Evolutionary conservation across 805 yeast species (phyloP).

Genomic region (Cyberlindnera americana): DNA sequence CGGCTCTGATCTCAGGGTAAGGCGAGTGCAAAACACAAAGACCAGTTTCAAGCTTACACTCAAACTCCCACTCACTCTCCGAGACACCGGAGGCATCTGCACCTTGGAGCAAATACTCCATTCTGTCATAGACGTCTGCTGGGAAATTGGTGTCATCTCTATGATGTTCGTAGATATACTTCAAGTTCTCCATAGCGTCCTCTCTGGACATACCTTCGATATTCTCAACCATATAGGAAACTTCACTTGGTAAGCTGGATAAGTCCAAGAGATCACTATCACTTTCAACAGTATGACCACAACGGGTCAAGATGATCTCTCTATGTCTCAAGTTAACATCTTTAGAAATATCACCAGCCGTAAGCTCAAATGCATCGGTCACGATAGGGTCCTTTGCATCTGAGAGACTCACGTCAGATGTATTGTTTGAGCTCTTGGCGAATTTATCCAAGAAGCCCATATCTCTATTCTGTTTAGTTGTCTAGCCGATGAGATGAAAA

Average conservation of each 20-base stretch:
- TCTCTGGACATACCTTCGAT: slow-evolving; percentile 28
- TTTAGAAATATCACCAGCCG: slow-evolving; percentile 7
- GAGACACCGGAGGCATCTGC: slow-evolving; percentile 20
- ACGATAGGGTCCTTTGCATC: slow-evolving; percentile 3
- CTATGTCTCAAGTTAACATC: slow-evolving; percentile 13
- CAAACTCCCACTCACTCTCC: slow-evolving; percentile 22
- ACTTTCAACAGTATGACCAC: slow-evolving; percentile 15
- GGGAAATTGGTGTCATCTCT: slow-evolving; percentile 47
- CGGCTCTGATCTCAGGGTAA: slow-evolving; percentile 64
- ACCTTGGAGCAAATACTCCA: slow-evolving; percentile 29
- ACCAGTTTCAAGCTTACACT: slow-evolving; percentile 33
- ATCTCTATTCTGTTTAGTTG: neutral
- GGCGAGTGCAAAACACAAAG: slow-evolving; percentile 41
- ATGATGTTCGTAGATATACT: slow-evolving; percentile 39
- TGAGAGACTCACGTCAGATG: slow-evolving; percentile 1
- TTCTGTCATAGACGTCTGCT: slow-evolving; percentile 19
- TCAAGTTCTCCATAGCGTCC: slow-evolving; percentile 25
- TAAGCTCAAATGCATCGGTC: slow-evolving; percentile 10
- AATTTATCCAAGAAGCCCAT: slow-evolving; percentile 2
- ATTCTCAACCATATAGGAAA: slow-evolving; percentile 37
- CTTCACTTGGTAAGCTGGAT: slow-evolving; percentile 13
- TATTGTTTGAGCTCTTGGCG: slow-evolving; percentile 7
- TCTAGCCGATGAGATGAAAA: no score
- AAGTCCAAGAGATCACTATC: slow-evolving; percentile 19
- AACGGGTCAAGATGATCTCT: slow-evolving; percentile 10